These are phyloP conservation scores for Helenozyma rhizophorensis DNA, from an alignment of 805 yeast species.

Conservation along the genomic window DNA sequence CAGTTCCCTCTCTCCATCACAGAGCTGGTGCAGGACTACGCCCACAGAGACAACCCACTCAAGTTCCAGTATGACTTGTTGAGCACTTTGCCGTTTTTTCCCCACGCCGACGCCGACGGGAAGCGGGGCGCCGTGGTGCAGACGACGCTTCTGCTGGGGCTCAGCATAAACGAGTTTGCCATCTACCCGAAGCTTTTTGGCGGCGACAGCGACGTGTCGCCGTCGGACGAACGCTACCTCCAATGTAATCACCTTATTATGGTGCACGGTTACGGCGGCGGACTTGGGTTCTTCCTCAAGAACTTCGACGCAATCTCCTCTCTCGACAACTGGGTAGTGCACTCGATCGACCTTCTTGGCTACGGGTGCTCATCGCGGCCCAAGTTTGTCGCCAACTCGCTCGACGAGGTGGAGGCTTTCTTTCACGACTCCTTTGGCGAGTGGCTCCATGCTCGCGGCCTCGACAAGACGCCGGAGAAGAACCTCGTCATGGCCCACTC, in stretches of 20 bases:
- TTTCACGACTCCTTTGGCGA: conserved; percentile 59
- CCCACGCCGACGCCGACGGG: conserved; percentile 27
- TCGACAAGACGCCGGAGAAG: conserved; percentile 27
- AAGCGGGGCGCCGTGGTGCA: conserved; percentile 28
- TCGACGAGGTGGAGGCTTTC: conserved; percentile 53
- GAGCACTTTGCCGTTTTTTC: conserved; percentile 43
- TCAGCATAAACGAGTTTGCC: conserved; percentile 38
- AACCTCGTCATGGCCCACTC: conserved; percentile 79
- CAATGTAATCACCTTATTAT: conserved; percentile 35
- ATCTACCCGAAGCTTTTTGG: conserved; percentile 20
- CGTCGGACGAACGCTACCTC: conserved; percentile 5
- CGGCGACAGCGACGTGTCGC: conserved; percentile 7
- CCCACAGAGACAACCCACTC: conserved; percentile 32
- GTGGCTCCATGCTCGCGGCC: conserved; percentile 55
- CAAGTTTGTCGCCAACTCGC: conserved; percentile 40
- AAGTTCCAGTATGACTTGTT: conserved; percentile 45
- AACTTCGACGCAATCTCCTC: conserved; percentile 26
- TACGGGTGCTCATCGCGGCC: conserved; percentile 90
- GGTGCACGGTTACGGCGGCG: conserved; percentile 45
- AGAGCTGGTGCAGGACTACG: conserved; percentile 53
- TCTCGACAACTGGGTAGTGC: conserved; percentile 60
- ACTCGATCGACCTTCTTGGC: conserved; percentile 84
- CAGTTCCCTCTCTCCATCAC: conserved; percentile 54
- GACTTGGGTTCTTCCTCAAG: conserved; percentile 41
- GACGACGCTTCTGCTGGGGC: conserved; percentile 26